Base-by-base conservation (phyloP, 2,329 filamentous ascomycete genomes). In the Pezicula carpinea region DNA sequence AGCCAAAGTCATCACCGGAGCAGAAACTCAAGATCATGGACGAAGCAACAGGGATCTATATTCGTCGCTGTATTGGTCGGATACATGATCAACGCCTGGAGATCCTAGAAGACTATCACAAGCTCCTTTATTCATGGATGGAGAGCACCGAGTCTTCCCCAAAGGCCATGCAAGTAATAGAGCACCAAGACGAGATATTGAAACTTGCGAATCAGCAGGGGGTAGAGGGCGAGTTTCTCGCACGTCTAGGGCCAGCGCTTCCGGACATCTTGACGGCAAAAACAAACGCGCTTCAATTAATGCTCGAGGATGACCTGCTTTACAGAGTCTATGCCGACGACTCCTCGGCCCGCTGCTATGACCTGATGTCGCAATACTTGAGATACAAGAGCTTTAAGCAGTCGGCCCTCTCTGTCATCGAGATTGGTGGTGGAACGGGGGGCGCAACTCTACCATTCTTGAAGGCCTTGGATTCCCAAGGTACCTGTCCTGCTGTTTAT, bases 361-460 rank as follows among this genome's bases (percentile, higher is more conserved):
- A 5, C 13, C 5, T 34, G 32, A 34, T 34, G 32, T 34, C 32
- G 4, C 13, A 34, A 6, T 42, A 41, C 17, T 11, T 44, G 6
- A n/a, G 18, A 10, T 4, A 10, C 13, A 50, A 15, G 38, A 31
- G 23, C 61, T 68, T 41, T 43, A 42, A 50, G 45, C 18, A 39
- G 11, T 29, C 45, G 31, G 21, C 43, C 32, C 17, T 50, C 17
- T 23, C 32, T n/a, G 38, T 50, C 31, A 17, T 50, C 10, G 48
- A 50, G 33, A 29, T 47, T 47, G 48, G 48, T 36, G 44, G 34
- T 26, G 44, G 44, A 8, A 47, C 39, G 8, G 48, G 48, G 17
- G 39, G 44, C 15, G 17, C 42, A 18, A 43, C 45, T 13, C 14
- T 29, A 19, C 35, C 31, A n/a, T 21, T 48, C 6, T 22, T 51